Evolutionary conservation across 2,329 filamentous ascomycete genomes (phyloP).

Genomic region (Ophiostoma triangulosporum): DNA sequence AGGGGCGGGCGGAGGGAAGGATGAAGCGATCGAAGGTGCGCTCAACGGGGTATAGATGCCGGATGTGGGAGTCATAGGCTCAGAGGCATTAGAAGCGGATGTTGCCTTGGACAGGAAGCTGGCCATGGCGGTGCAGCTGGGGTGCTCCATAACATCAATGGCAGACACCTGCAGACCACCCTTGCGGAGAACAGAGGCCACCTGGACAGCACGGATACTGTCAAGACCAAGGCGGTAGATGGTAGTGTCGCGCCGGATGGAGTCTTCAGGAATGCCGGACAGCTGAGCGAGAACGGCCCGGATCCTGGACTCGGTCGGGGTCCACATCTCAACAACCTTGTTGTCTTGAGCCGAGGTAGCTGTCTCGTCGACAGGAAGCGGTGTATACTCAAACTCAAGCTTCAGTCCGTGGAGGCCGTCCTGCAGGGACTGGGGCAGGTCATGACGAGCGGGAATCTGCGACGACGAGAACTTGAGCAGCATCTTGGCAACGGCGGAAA

Average conservation of each 20-base stretch:
- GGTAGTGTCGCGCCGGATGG: constrained; percentile 48
- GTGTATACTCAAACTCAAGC: background rate
- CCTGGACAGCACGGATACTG: constrained; percentile 74
- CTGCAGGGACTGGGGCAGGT: constrained; percentile 1
- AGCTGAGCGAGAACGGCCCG: constrained; percentile 45
- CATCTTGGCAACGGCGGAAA: constrained; percentile 11
- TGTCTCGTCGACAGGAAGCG: background rate
- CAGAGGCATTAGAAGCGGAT: background rate
- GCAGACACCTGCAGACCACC: constrained; percentile 46
- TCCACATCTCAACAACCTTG: constrained; percentile 28
- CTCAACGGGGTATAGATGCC: background rate
- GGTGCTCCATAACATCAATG: constrained; percentile 58
- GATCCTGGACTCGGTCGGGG: constrained; percentile 35
- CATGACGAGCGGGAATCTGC: constrained; percentile 1
- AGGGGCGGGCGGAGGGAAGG: background rate
- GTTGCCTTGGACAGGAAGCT: background rate
- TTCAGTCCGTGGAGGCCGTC: background rate
- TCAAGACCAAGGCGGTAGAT: constrained; percentile 85
- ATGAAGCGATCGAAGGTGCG: background rate
- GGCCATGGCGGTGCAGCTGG: constrained; percentile 24
- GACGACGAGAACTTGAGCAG: constrained; percentile 9
- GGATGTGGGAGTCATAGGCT: background rate
- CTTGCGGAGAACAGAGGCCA: constrained; percentile 54
- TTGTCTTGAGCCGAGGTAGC: background rate
- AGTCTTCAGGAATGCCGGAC: constrained; percentile 33